Evolutionary conservation across 345 rosid species (phyloP).

Genomic region (Arabidopsis thaliana): TAIR10.1 NC_003075.7:18227001-18227500

Average conservation of each 20-base stretch:
- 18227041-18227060: slow-evolving; percentile 95
- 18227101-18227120: slow-evolving; percentile 90
- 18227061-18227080: slow-evolving; percentile 97
- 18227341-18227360: slow-evolving; percentile 75
- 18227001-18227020: background rate
- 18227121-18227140: slow-evolving; percentile 93
- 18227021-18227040: slow-evolving; percentile 47
- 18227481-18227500: background rate
- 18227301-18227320: slow-evolving; percentile 60
- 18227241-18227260: slow-evolving; percentile 10
- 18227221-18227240: slow-evolving; percentile 4
- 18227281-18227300: background rate
- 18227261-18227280: slow-evolving; percentile 2
- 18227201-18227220: background rate
- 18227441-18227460: background rate
- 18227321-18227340: slow-evolving; percentile 91
- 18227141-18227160: slow-evolving; percentile 31
- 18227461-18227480: background rate
- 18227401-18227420: slow-evolving; percentile 8
- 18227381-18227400: slow-evolving; percentile 98
- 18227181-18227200: background rate
- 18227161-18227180: background rate
- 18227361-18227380: slow-evolving; percentile 89
- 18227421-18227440: background rate
- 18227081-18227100: slow-evolving; percentile 87